Percentiles rank a stretch among this genome's conserved stretches.
Conservation (phyloP, 306 rosid species). For the Mucuna pruriens region DNA sequence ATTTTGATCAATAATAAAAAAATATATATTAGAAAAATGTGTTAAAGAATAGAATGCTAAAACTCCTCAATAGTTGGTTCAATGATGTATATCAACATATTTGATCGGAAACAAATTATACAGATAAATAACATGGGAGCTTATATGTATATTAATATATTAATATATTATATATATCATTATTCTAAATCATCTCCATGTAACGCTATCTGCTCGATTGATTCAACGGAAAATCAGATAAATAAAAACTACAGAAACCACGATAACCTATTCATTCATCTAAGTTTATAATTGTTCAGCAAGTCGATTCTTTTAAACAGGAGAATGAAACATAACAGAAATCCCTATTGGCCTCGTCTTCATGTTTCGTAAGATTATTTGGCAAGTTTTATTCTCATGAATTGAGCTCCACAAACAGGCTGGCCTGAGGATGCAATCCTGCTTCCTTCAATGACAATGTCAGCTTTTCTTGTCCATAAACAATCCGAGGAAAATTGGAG, state of each 20-base stretch:
- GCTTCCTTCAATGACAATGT: slow-evolving; percentile 80
- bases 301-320: slow-evolving; percentile 30
- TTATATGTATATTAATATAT: no score
- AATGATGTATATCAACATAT: background rate
- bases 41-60: background rate
- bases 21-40: background rate
- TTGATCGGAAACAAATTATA: background rate
- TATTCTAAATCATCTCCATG: slow-evolving; percentile 42
- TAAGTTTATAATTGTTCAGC: slow-evolving; percentile 31
- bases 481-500: slow-evolving; percentile 88
- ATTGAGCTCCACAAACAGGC: slow-evolving; percentile 54
- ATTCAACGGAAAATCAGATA: slow-evolving; percentile 34
- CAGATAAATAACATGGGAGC: background rate
- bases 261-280: slow-evolving; percentile 41
- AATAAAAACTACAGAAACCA: slow-evolving; percentile 37
- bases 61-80: background rate
- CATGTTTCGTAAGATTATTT: slow-evolving; percentile 21
- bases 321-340: slow-evolving; percentile 23
- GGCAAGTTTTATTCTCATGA: slow-evolving; percentile 42
- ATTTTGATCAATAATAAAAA: background rate
- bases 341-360: slow-evolving; percentile 39
- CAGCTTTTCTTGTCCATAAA: slow-evolving; percentile 74
- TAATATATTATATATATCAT: slow-evolving; percentile 26
- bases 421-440: slow-evolving; percentile 89
- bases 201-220: slow-evolving; percentile 43